phyloP scores from a whole-genome alignment of 768 basidiomycete genomes.

The Mycena polygramma region DNA sequence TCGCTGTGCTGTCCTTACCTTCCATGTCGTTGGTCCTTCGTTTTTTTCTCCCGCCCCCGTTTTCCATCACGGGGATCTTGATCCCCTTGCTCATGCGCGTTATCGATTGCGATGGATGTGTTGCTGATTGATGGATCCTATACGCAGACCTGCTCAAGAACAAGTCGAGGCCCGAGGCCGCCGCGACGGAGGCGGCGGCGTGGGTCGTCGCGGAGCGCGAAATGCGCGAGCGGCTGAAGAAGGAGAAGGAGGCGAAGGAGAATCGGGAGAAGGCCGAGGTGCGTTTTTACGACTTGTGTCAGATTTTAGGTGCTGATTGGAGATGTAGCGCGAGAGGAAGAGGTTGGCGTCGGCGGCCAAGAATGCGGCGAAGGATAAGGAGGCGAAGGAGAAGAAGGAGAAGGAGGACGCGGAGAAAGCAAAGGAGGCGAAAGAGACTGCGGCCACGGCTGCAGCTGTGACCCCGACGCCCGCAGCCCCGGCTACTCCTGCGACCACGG shows the following conservation, averaged over 20 bases:
- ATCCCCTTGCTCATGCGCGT: slow-evolving; percentile 15
- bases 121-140: slow-evolving; percentile 34
- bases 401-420: slow-evolving; percentile 66
- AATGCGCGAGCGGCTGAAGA: slow-evolving; percentile 78
- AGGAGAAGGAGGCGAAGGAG: slow-evolving; percentile 81
- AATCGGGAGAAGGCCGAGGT: slow-evolving; percentile 77
- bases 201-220: slow-evolving; percentile 86
- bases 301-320: not conserved
- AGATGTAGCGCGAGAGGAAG: slow-evolving; percentile 59
- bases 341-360: slow-evolving; percentile 68
- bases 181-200: slow-evolving; percentile 71
- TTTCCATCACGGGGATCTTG: slow-evolving; percentile 1
- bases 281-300: slow-evolving; percentile 41
- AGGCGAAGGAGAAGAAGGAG: slow-evolving; percentile 71
- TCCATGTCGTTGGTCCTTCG: not conserved
- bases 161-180: slow-evolving; percentile 85
- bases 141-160: slow-evolving; percentile 80
- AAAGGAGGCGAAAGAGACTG: slow-evolving; percentile 49
- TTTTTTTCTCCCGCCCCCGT: not conserved
- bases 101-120: slow-evolving; percentile 29
- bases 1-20: not conserved
- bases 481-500: not conserved
- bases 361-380: slow-evolving; percentile 75
- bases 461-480: not conserved
- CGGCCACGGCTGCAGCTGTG: not conserved